Evolutionary conservation across 306 rosid genomes (phyloP).

Genomic region (Trifolium pratense): DNA sequence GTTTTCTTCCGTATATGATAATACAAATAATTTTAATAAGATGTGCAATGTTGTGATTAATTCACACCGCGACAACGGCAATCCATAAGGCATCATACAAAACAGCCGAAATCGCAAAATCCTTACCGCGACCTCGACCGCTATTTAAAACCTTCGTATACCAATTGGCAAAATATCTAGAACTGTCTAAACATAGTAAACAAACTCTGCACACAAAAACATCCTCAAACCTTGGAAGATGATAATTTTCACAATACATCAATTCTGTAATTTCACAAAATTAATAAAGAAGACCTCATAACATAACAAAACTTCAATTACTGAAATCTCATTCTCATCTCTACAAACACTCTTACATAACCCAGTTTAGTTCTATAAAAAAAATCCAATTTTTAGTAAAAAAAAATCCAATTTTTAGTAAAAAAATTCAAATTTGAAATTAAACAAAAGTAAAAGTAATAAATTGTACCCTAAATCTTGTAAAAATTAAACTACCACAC

Average conservation of each 20-base stretch:
- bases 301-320: not conserved
- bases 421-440: slow-evolving; percentile 6
- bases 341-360: too few relatives aligned
- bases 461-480: slow-evolving; percentile 22
- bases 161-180: not conserved
- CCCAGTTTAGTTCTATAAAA: too few relatives aligned
- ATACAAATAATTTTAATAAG: too few relatives aligned
- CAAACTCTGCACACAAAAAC: not conserved
- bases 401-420: not conserved
- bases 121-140: too few relatives aligned
- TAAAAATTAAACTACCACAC: not conserved
- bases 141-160: too few relatives aligned
- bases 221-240: slow-evolving; percentile 28
- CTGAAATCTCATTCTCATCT: not conserved
- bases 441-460: not conserved
- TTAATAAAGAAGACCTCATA: not conserved
- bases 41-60: too few relatives aligned
- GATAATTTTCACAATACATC: not conserved
- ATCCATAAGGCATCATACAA: too few relatives aligned
- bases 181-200: slow-evolving; percentile 14
- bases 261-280: slow-evolving; percentile 20
- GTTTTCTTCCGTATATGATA: too few relatives aligned
- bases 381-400: not conserved
- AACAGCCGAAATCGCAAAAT: too few relatives aligned
- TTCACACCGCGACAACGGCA: too few relatives aligned